Evolutionary conservation across 495 filamentous ascomycete genomes (phyloP).

Genomic region (Penicillium pancosmium): DNA sequence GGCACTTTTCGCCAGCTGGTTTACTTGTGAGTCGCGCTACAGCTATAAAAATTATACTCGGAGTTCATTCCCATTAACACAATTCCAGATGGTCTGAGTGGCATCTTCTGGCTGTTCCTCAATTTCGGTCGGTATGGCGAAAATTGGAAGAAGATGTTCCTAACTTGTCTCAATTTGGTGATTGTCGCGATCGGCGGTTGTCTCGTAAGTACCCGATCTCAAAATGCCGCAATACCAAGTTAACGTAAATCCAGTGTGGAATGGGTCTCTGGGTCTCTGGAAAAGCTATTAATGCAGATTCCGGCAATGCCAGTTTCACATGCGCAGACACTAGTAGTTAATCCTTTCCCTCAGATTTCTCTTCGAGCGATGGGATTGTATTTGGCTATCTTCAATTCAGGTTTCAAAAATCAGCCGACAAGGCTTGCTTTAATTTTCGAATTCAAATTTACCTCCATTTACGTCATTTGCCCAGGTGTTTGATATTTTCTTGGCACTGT

Average conservation of each 20-base stretch:
- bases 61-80: constrained; percentile 50
- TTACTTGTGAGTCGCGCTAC: constrained; percentile 34
- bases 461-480: no score
- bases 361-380: background rate
- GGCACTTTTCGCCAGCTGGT: constrained; percentile 44
- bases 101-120: constrained; percentile 45
- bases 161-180: constrained; percentile 35
- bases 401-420: background rate
- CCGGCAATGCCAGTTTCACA: background rate
- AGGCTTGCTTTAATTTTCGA: background rate
- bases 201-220: background rate
- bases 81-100: constrained; percentile 31
- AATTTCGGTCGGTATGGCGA: constrained; percentile 35
- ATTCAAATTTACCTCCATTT: background rate
- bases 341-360: background rate
- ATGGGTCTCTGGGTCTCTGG: constrained; percentile 4
- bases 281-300: background rate
- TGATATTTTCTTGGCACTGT: background rate
- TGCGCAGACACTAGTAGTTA: background rate
- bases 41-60: constrained; percentile 11
- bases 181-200: constrained; percentile 29
- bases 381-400: background rate
- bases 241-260: background rate
- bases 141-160: constrained; percentile 25
- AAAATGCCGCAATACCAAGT: background rate